Base-by-base conservation (phyloP, 345 rosid species). In the Gossypium arboreum region DNA sequence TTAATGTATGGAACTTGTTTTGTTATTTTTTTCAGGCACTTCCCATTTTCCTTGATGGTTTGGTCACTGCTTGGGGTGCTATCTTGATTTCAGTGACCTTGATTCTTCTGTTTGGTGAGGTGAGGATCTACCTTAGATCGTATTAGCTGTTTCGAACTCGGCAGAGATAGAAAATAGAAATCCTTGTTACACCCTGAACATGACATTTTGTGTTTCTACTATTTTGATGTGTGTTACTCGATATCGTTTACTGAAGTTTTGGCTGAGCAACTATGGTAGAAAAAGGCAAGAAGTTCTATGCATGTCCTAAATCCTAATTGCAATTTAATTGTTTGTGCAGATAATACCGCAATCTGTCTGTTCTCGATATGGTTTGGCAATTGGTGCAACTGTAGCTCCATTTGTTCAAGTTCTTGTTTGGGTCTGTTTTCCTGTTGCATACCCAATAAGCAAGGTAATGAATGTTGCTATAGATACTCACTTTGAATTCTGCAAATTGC, bases 61-160 rank as follows among this genome's bases (percentile, higher is more conserved):
- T 95, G 85, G 79, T 88, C 64, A 75, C 92, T n/a, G 97, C 98
- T n/a, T 86, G 84, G 86, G 98, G 94, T 66, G 99, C 99, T 68
- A 91, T 95, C 82, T 80, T 95, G 80, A 91, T 93, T 51, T 95
- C 98, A 12, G 99, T 95, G 22, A 95, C 99, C 20, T 81, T 95
- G 85, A 93, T 95, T 83, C 97, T 95, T 78, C 85, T 95, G 67
- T 95, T 95, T 84, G 99, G 99, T 75, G 99, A 95, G 98, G 99
- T 95, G 60, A 83, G 88, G 72, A 24, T 75, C 68, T 13, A 58
- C 41, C 51, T 50, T 64, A 3, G 59, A 17, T 61, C n/a, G 2
- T 59, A 9, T 50, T 18, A 50, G 34, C 10, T 16, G 24, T 68
- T 27, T 25, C 27, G 10, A 11, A 4, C 47, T 45, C 27, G 5